A percentile compares a stretch with the other conserved stretches of the same genome.
These are phyloP conservation scores for Podaxis carcinomalis DNA, from an alignment of 768 basidiomycete species.

Conservation along the genomic window DNA sequence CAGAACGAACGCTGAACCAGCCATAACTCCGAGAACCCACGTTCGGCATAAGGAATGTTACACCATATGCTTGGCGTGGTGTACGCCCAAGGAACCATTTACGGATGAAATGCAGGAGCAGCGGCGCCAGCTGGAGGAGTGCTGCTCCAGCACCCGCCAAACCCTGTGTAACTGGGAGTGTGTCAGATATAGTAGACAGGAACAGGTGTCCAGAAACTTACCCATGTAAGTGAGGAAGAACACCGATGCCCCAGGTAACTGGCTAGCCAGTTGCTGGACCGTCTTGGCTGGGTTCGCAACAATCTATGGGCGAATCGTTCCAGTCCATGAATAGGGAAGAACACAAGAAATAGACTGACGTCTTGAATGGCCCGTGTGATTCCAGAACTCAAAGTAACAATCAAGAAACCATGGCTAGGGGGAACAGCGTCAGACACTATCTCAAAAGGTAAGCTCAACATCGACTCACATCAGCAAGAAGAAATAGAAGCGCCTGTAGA, in stretches of 20 bases:
- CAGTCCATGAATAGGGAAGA: not conserved
- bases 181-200: not conserved
- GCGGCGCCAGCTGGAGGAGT: constrained; percentile 48
- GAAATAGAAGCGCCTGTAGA: constrained; percentile 69
- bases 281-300: constrained; percentile 38
- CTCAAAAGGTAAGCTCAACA: not conserved
- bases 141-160: constrained; percentile 48
- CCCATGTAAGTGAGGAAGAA: constrained; percentile 64
- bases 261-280: constrained; percentile 37
- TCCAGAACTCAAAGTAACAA: constrained; percentile 62
- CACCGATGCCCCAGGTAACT: constrained; percentile 53
- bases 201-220: constrained; percentile 14
- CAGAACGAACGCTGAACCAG: not conserved
- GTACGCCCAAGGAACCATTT: constrained; percentile 68
- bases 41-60: constrained; percentile 52
- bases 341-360: constrained; percentile 13
- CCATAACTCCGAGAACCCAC: constrained; percentile 22
- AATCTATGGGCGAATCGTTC: constrained; percentile 23
- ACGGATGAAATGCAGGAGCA: constrained; percentile 56
- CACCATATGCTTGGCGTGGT: constrained; percentile 55
- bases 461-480: constrained; percentile 52
- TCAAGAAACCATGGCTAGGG: constrained; percentile 62
- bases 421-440: not conserved
- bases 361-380: constrained; percentile 33
- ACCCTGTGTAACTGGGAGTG: constrained; percentile 41